Conservation (phyloP, 495 filamentous ascomycete species). For the Evernia prunastri region DNA sequence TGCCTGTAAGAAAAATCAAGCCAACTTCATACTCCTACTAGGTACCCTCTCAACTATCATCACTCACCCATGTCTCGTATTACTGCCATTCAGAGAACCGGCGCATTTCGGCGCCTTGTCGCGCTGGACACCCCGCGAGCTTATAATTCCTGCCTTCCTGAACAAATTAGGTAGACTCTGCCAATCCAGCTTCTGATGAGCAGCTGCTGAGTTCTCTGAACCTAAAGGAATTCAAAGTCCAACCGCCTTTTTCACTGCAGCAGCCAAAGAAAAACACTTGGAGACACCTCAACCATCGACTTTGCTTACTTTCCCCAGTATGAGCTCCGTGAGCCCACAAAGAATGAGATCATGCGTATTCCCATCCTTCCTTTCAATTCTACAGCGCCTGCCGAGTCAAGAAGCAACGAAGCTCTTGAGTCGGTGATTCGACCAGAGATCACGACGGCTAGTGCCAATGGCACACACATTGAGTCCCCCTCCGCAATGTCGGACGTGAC, state of each 20-base stretch:
- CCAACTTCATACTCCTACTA: too few relatives aligned
- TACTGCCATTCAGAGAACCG: neutral
- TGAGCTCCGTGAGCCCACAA: conserved; percentile 35
- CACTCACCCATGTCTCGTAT: conserved; percentile 8
- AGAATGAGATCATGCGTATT: conserved; percentile 34
- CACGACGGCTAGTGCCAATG: conserved; percentile 46
- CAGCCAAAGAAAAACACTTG: conserved; percentile 29
- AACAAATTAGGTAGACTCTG: conserved; percentile 12
- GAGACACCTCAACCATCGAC: conserved; percentile 57
- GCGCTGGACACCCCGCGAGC: conserved; percentile 6
- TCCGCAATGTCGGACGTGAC: conserved; percentile 50
- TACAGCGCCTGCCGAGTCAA: conserved; percentile 26
- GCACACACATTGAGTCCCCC: conserved; percentile 48
- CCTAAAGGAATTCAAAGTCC: conserved; percentile 13
- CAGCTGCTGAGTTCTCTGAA: conserved; percentile 1
- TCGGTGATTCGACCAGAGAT: conserved; percentile 53
- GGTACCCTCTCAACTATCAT: too few relatives aligned
- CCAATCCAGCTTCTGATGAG: neutral
- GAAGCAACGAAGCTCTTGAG: conserved; percentile 20
- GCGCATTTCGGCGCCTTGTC: conserved; percentile 5
- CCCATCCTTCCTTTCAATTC: conserved; percentile 49
- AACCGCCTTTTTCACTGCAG: conserved; percentile 52
- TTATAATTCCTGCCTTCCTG: conserved; percentile 15
- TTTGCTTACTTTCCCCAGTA: conserved; percentile 55
- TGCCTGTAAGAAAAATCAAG: neutral